Percentiles rank a stretch among this genome's conserved stretches.
phyloP scores from a whole-genome alignment of 2,329 filamentous ascomycete genomes.

The Cladosporium velox region DNA sequence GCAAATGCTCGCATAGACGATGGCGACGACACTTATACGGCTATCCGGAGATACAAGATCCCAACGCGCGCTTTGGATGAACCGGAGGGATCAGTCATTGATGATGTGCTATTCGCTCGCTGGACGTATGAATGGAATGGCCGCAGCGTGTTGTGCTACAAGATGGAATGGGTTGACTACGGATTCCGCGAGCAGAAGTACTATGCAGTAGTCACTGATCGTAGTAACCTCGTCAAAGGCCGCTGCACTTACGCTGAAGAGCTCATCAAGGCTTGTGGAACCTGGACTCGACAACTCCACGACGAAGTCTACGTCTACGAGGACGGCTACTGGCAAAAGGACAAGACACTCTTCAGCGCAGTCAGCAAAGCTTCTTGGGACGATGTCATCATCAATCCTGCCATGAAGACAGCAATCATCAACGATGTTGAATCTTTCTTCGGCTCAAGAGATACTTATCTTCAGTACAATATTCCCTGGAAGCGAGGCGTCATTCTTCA shows the following conservation, averaged over 20 bases:
- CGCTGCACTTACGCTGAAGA: not conserved
- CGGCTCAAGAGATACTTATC: conserved; percentile 41
- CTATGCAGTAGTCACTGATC: not conserved
- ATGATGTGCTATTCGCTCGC: conserved; percentile 44
- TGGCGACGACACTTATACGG: conserved; percentile 39
- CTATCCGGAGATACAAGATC: conserved; percentile 38
- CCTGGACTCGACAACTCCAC: conserved; percentile 39
- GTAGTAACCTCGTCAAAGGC: not conserved
- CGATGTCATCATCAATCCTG: conserved; percentile 49
- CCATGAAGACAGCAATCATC: conserved; percentile 46
- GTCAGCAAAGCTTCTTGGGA: conserved; percentile 48
- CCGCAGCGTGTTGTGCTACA: conserved; percentile 41
- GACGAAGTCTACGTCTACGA: conserved; percentile 48
- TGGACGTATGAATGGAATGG: conserved; percentile 45
- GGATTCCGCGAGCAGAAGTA: not conserved
- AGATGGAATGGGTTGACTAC: conserved; percentile 28
- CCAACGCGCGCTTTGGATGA: conserved; percentile 40
- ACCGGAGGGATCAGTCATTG: conserved; percentile 38
- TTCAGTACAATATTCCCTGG: conserved; percentile 49
- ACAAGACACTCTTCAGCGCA: conserved; percentile 41
- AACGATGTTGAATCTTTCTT: conserved; percentile 46
- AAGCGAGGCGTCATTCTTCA: conserved; percentile 49
- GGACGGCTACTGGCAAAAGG: conserved; percentile 45
- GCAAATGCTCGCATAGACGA: conserved; percentile 37
- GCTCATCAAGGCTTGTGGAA: conserved; percentile 36